These are phyloP conservation scores for Neurospora intermedia DNA, from an alignment of 495 filamentous ascomycete species.

Conservation along the genomic window DNA sequence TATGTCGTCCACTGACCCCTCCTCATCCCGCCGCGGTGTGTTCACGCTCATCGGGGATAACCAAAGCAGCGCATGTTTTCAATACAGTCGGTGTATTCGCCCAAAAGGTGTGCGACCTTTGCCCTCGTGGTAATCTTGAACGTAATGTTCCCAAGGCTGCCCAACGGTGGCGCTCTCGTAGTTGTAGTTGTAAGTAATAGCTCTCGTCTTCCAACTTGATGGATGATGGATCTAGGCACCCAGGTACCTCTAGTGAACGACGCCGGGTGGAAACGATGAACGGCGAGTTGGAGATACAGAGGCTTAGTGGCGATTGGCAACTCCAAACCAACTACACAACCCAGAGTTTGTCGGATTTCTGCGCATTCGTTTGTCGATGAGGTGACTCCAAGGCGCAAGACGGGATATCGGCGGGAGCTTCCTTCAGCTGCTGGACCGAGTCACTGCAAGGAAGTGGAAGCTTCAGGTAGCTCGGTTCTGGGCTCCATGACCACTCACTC, in stretches of 20 bases:
- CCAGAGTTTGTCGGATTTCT: not conserved
- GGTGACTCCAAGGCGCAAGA: not conserved
- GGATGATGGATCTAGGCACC: not conserved
- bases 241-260: not conserved
- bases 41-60: conserved; percentile 39
- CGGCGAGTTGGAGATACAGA: not conserved
- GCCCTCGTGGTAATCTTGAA: not conserved
- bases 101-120: not conserved
- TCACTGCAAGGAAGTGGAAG: not conserved
- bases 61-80: conserved; percentile 27
- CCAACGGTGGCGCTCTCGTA: not conserved
- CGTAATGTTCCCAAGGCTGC: not conserved
- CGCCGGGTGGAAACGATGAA: not conserved
- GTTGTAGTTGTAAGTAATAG: not conserved
- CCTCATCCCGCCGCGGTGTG: conserved; percentile 36
- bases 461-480: not conserved
- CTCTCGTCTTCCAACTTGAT: not conserved
- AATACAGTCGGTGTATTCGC: not conserved
- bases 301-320: not conserved
- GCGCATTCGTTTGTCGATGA: not conserved
- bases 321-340: not conserved
- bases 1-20: conserved; percentile 21
- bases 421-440: not conserved
- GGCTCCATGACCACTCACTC: not conserved
- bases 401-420: not conserved